A percentile compares a stretch with the other conserved stretches of the same genome.
Conservation (phyloP, 331 rosid genomes). For the Rosa hybrid region DNA sequence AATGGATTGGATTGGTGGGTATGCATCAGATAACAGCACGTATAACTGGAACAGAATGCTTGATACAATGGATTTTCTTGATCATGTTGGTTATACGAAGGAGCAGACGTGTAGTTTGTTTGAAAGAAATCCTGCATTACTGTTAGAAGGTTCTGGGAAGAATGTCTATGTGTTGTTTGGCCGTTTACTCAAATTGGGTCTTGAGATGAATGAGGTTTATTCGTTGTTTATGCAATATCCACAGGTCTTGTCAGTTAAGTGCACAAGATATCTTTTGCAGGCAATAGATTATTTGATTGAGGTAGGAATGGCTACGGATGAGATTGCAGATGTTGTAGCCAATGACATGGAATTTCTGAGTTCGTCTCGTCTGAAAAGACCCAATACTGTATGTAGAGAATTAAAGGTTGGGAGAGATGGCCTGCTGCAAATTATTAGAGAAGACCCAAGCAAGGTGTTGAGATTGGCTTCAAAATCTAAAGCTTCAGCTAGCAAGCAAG, state of each 20-base stretch:
- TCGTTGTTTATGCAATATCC: slow-evolving; percentile 53
- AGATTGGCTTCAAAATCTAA: slow-evolving; percentile 45
- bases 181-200: slow-evolving; percentile 49
- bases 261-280: slow-evolving; percentile 42
- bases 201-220: slow-evolving; percentile 43
- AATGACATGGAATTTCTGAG: slow-evolving; percentile 44
- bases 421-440: slow-evolving; percentile 50
- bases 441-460: slow-evolving; percentile 57
- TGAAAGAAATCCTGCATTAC: slow-evolving; percentile 44
- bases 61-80: slow-evolving; percentile 52
- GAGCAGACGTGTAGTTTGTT: slow-evolving; percentile 49
- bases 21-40: slow-evolving; percentile 39
- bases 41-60: slow-evolving; percentile 70
- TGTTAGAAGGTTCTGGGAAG: slow-evolving; percentile 69
- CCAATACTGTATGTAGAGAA: slow-evolving; percentile 52
- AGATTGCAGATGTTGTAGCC: slow-evolving; percentile 43
- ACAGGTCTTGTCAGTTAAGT: slow-evolving; percentile 39
- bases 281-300: slow-evolving; percentile 54
- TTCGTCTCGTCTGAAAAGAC: slow-evolving; percentile 48
- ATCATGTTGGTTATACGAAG: slow-evolving; percentile 51
- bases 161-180: slow-evolving; percentile 45
- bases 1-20: slow-evolving; percentile 58
- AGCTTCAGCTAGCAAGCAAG: slow-evolving; percentile 27
- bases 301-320: slow-evolving; percentile 57
- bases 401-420: slow-evolving; percentile 47